Base-by-base conservation (phyloP, 768 basidiomycete species). In the Naganishia randhawae region DNA sequence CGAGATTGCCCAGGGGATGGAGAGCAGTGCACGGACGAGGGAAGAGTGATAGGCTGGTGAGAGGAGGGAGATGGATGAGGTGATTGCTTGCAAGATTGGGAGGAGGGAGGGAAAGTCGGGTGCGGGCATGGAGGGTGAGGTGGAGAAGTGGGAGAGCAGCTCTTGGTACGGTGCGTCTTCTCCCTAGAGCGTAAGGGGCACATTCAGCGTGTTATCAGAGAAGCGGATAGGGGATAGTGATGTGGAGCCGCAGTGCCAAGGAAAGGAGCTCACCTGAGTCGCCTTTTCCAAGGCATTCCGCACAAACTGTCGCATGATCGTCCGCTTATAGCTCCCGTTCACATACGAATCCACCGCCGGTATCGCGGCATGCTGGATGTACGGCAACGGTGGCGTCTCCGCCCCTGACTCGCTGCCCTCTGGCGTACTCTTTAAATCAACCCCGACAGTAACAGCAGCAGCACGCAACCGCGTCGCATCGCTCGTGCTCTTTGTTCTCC, bases 1-100 rank as follows among this genome's bases (percentile, higher is more conserved):
- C 80, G 92, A 86, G n/a, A 87, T 90, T 17, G 90, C 88, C 96
- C 96, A 99, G 14, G 92, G 91, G 75, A 97, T 84, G 70, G 84
- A 84, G 50, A 97, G 83, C 67, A 98, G 86, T 16, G 93, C 91
- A 70, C 93, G 86, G 41, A 97, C 88, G 33, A 99, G 85, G 0
- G 86, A 77, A 17, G 87, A 82, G 76, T 98, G 94, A 10, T 85
- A 83, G 55, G 86, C 86, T 73, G 92, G 93, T 22, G 75, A 72
- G 35, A 99, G 83, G 48, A 91, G 86, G 29, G 92, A 94, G 65
- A 97, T 91, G 69, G 92, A 90, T 75, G 97, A 91, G 0, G 91
- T 89, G 31, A 99, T 84, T 0, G 92, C 91, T 33, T 87, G 83
- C 33, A 99, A 84, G 86, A 63, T 83, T 74, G 61, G 83, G 74